Evolutionary conservation across 2,329 filamentous ascomycete genomes (phyloP), one percentile per base, ranked within the genome.

Genomic region (Didymellaceae sp.): DNA sequence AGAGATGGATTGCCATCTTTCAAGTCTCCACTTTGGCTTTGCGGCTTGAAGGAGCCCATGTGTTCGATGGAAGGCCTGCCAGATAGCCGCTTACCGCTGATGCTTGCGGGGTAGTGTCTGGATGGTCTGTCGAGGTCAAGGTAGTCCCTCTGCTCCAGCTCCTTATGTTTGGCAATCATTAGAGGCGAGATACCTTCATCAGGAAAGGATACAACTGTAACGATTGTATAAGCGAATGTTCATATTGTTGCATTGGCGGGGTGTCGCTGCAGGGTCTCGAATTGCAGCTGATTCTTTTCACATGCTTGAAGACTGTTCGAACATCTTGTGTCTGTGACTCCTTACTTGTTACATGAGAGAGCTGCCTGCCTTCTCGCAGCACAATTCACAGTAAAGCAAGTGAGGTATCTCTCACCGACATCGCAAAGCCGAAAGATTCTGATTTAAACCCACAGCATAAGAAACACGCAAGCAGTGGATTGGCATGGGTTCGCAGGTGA

Each of bases 181-280:
- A 78, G 58, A 28, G 78, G 77, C 17, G 78, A 80, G 37, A 78
- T 77, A 37, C 70, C 72, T 35, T 79, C 77, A 22, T 77, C 70
- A 41, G 74, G 75, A 57, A 79, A 79, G 4, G 77, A 75, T 25
- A 79, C 77, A 52, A 74, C 78, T 80, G 57, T 45, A 42, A 41
- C 28, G 22, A 38, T 32, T 31, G 44, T 42, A 59, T 71, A 61
- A 70, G 67, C 62, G 45, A 40, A 32, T 39, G 31, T 56, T 57
- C 46, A 33, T 24, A 6, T 31, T 40, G 20, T 30, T 24, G 44
- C 37, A 37, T 51, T 39, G 32, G 40, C 14, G 14, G 10, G 32
- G 9, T 48, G 25, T 35, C 20, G 45, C 13, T 44, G 50, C 34
- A 37, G 16, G 17, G 34, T 33, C 16, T 20, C 21, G 18, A 18